A percentile compares a stretch with the other conserved stretches of the same genome.
Evolutionary conservation across 345 rosid species (phyloP).

Genomic region (Garcia nutans): DNA sequence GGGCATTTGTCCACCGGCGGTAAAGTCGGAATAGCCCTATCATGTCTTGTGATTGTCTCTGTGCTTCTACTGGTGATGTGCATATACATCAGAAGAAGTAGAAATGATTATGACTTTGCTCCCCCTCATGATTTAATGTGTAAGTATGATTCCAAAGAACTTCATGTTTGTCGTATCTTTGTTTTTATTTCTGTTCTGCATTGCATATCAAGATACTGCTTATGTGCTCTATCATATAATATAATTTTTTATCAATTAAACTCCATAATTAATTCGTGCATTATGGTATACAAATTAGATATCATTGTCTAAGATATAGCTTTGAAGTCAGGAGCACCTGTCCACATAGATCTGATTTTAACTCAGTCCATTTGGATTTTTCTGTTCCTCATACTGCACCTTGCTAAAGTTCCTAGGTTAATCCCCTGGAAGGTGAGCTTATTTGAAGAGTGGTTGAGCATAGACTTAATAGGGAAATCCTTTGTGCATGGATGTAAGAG

Average conservation of each 20-base stretch:
- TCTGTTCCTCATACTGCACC: not conserved
- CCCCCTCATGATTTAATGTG: conserved; percentile 87
- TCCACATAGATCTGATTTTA: not conserved
- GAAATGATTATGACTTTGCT: conserved; percentile 86
- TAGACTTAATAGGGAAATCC: not conserved
- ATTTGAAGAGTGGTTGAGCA: not conserved
- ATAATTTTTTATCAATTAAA: not conserved
- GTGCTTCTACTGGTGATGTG: conserved; percentile 46
- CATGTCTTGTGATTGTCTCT: conserved; percentile 45
- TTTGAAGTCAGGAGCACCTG: not conserved
- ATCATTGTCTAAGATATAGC: not conserved
- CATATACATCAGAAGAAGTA: conserved; percentile 62
- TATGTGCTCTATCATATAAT: not conserved
- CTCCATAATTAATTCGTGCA: not conserved
- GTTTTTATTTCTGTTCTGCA: not conserved
- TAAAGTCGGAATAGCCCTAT: conserved; percentile 64
- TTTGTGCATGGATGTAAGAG: not conserved
- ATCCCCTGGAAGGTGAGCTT: not conserved
- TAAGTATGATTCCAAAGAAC: conserved; percentile 40
- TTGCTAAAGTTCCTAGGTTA: not conserved
- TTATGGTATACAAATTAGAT: not conserved
- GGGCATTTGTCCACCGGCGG: conserved; percentile 84
- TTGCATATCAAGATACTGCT: not conserved
- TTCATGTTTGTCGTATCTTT: not conserved
- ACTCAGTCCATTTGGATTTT: not conserved